These are phyloP conservation scores for Borovskyia barvae DNA, from an alignment of 208 protist species.

Conservation along the genomic window DNA sequence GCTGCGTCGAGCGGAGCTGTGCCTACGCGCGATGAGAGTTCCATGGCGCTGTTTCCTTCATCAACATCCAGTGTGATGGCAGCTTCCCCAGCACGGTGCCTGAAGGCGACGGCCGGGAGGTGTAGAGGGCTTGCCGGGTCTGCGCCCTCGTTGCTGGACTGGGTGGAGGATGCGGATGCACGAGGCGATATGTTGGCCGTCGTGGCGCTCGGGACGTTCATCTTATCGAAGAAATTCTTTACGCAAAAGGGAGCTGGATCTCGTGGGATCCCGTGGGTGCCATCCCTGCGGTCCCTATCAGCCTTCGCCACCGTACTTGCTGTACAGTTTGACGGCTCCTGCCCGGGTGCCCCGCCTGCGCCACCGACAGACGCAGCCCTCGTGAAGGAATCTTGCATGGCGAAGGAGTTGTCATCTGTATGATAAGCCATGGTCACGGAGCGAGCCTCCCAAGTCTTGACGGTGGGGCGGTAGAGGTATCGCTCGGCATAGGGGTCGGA, in stretches of 20 bases:
- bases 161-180: background rate
- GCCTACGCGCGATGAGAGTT: no score
- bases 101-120: slow-evolving; percentile 23
- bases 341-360: no score
- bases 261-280: no score
- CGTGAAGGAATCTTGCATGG: background rate
- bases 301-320: background rate
- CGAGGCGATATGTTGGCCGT: background rate
- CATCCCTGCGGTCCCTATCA: background rate
- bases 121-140: slow-evolving; percentile 16
- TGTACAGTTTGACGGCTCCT: no score
- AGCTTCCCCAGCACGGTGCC: slow-evolving; percentile 6
- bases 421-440: background rate
- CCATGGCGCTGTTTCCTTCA: slow-evolving; percentile 3
- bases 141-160: background rate
- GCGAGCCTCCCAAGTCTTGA: slow-evolving; percentile 2
- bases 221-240: background rate
- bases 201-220: background rate
- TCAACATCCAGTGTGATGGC: slow-evolving; percentile 14
- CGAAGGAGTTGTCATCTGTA: slow-evolving; percentile 10
- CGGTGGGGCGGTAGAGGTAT: slow-evolving; percentile 22
- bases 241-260: no score
- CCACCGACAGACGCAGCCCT: background rate
- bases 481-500: slow-evolving; percentile 1
- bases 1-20: no score